Base-by-base conservation (phyloP, 2,329 filamentous ascomycete species). In the Alternaria sp. region DNA sequence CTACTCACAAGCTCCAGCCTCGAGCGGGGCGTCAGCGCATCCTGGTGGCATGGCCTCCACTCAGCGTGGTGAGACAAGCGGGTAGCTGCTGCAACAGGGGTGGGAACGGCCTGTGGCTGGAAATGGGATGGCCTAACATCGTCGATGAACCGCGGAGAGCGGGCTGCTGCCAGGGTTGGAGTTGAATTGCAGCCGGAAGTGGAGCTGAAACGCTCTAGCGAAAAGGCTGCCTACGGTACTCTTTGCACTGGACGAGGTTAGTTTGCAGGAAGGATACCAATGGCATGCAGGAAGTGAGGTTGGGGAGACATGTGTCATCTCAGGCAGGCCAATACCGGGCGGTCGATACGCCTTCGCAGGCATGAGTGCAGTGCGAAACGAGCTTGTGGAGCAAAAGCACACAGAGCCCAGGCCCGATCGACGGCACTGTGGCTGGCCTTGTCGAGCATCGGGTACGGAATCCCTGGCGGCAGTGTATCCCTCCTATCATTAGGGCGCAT, bases 11-110 rank as follows among this genome's bases (percentile, higher is more conserved):
- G 65, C 64, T 69, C 65, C 67, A 73, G 69, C 62, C 62, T 71
- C 55, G 70, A 66, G 77, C 74, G 75, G 77, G 77, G 77, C 75
- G 72, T 68, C 68, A 71, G 72, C 69, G 68, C 69, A 69, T 66
- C 56, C 54, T 68, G 62, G 67, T 66, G 62, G 65, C 61, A 65
- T 65, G 59, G 70, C 64, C 67, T 69, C 71, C 70, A 67, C 68
- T 58, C 66, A 62, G 69, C 65, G 68, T 69, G 66, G 71, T 75
- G 70, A 68, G 69, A 74, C 72, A 62, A 66, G 66, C 64, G 68
- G 73, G 65, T 66, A 65, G 57, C 61, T 69, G 66, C 69, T 65
- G 62, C 61, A 58, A 59, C 67, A 67, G 65, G 69, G 59, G 50
- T 50, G 64, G 46, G 44, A 67, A 69, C 49, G 50, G 55, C 32